Evolutionary conservation across 106 monocot species (phyloP).

Genomic region (Phalaenopsis aphrodite): DNA sequence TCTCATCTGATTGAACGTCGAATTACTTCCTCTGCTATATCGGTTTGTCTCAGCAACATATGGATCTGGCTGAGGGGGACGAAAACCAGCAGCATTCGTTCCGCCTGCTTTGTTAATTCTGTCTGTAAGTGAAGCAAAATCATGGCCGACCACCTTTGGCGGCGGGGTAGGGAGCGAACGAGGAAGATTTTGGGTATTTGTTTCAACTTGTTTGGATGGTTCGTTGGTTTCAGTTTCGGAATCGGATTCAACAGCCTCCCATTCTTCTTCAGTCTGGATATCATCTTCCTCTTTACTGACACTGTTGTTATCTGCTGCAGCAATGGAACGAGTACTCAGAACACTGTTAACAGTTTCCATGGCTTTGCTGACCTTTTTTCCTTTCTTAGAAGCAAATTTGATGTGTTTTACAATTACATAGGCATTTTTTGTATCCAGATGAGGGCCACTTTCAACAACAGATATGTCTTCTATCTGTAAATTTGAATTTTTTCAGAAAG

Average conservation of each 20-base stretch:
- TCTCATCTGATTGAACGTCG: background rate
- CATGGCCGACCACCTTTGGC: background rate
- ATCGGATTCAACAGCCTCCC: constrained; percentile 15
- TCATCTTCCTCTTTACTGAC: constrained; percentile 8
- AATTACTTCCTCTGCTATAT: constrained; percentile 22
- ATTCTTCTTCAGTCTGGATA: constrained; percentile 19
- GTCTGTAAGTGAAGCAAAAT: background rate
- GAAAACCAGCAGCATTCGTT: too few relatives aligned
- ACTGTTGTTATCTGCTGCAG: constrained; percentile 1
- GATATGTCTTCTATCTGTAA: constrained; percentile 58
- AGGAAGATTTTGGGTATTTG: background rate
- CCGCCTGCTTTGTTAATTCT: too few relatives aligned
- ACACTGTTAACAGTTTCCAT: constrained; percentile 20
- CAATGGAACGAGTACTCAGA: constrained; percentile 7
- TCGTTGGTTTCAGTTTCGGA: constrained; percentile 29
- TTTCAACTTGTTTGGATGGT: background rate
- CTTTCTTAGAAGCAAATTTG: constrained; percentile 55
- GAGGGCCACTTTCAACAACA: constrained; percentile 72
- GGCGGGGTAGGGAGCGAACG: background rate
- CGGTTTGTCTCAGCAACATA: constrained; percentile 18
- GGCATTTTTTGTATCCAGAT: constrained; percentile 48
- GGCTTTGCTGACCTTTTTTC: constrained; percentile 44
- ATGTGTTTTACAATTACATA: constrained; percentile 59
- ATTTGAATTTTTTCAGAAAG: background rate
- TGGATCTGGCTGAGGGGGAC: constrained; percentile 7